Conservation (phyloP, 768 basidiomycete species). For the Sarcodon aspratus region DNA sequence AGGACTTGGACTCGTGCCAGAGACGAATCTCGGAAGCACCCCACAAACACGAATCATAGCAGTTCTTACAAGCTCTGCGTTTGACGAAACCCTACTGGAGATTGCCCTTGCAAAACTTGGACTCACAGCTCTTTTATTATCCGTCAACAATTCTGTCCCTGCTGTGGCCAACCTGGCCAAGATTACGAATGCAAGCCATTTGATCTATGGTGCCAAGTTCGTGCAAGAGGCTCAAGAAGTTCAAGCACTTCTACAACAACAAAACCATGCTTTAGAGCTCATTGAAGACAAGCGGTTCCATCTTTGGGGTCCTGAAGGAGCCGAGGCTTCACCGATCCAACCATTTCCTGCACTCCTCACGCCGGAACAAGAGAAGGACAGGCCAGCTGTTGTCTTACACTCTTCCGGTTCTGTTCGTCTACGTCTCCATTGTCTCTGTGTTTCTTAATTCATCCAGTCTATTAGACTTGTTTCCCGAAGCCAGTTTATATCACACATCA, state of each 20-base stretch:
- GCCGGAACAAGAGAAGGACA: conserved; percentile 20
- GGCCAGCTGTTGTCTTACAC: conserved; percentile 26
- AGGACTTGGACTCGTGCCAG: conserved; percentile 13
- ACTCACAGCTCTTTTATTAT: conserved; percentile 24
- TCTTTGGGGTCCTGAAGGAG: conserved; percentile 27
- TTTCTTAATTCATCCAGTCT: conserved; percentile 24
- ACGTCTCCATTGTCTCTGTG: too few species aligned
- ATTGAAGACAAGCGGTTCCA: conserved; percentile 25
- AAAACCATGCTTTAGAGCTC: conserved; percentile 12
- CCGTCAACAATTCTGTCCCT: conserved; percentile 33
- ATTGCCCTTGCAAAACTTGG: conserved; percentile 30
- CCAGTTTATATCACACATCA: conserved; percentile 27
- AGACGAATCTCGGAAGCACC: conserved; percentile 9
- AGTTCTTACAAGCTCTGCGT: conserved; percentile 25
- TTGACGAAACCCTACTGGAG: conserved; percentile 30
- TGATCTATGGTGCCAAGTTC: conserved; percentile 30
- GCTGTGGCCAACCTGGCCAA: conserved; percentile 32
- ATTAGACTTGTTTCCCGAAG: conserved; percentile 37
- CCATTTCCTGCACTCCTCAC: conserved; percentile 16
- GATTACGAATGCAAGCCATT: conserved; percentile 22
- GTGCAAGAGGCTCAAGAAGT: conserved; percentile 21
- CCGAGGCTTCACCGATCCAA: conserved; percentile 16
- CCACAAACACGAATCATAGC: conserved; percentile 24
- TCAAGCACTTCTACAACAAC: conserved; percentile 14
- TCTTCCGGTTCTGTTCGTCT: too few species aligned